Percentiles rank a stretch among this genome's conserved stretches.
Conservation (phyloP, 345 rosid species). For the Raphanus sativus region DNA sequence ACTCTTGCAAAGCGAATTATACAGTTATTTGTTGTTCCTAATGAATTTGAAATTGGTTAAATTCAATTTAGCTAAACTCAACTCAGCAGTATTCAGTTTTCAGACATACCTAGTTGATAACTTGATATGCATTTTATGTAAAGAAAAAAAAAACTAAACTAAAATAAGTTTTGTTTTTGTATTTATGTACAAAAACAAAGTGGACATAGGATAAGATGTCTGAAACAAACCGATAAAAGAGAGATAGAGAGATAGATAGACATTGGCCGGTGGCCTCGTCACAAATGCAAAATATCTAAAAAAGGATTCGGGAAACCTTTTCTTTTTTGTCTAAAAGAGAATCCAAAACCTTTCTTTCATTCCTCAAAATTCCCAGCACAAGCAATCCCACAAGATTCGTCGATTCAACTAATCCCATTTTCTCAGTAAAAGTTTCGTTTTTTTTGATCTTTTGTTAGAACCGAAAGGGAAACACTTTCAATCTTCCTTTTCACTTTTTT, state of each 20-base stretch:
- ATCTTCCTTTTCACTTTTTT: not conserved
- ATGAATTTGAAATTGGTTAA: not conserved
- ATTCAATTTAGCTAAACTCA: not conserved
- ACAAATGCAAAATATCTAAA: slow-evolving; percentile 34
- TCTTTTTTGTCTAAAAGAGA: not conserved
- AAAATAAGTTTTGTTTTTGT: not conserved
- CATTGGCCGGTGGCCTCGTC: slow-evolving; percentile 42
- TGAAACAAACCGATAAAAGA: not conserved
- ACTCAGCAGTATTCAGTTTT: not conserved
- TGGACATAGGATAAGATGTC: slow-evolving; percentile 16
- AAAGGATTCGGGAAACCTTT: not conserved
- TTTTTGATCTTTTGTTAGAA: not conserved
- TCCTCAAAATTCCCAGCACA: not conserved
- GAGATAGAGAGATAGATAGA: slow-evolving; percentile 30
- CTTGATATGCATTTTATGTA: not conserved
- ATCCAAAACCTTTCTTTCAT: slow-evolving; percentile 23
- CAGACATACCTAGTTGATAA: not conserved
- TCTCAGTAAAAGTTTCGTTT: slow-evolving; percentile 6
- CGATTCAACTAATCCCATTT: not conserved
- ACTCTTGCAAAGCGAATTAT: slow-evolving; percentile 25
- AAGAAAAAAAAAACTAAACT: not conserved
- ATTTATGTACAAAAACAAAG: not conserved
- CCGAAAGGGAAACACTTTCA: slow-evolving; percentile 4
- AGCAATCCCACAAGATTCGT: slow-evolving; percentile 33
- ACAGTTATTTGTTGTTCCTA: not conserved